phyloP scores from a whole-genome alignment of 2,329 filamentous ascomycete genomes.

The Trichoderma cornu-damae region DNA sequence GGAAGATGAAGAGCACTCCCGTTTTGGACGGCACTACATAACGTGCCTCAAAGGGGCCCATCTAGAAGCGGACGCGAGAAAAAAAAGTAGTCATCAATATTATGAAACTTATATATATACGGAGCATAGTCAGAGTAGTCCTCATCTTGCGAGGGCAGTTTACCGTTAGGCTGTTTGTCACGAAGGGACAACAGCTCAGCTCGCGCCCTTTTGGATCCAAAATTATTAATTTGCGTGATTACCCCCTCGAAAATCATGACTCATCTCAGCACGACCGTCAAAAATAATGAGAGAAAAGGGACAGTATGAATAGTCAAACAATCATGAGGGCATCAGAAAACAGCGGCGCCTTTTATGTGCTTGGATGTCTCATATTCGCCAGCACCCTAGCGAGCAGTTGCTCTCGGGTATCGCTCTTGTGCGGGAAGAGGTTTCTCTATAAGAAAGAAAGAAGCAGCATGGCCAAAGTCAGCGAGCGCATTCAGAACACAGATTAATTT shows the following conservation, averaged over 20 bases:
- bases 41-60: neutral
- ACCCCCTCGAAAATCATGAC: neutral
- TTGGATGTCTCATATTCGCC: constrained; percentile 43
- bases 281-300: too few relatives aligned
- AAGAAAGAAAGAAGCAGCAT: neutral
- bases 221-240: neutral
- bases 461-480: neutral
- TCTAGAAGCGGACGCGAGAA: neutral
- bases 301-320: neutral
- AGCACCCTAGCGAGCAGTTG: constrained; percentile 43
- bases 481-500: too few relatives aligned
- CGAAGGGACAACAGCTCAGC: too few relatives aligned
- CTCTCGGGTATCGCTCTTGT: constrained; percentile 40
- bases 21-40: neutral
- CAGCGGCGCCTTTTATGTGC: constrained; percentile 22
- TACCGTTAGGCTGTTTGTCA: too few relatives aligned
- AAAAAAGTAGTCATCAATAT: neutral
- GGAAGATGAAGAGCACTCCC: too few relatives aligned
- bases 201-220: too few relatives aligned
- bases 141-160: too few relatives aligned
- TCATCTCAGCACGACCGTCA: neutral
- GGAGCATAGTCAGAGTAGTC: neutral
- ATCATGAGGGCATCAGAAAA: neutral
- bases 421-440: constrained; percentile 45
- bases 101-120: neutral